phyloP scores from a whole-genome alignment of 164 flowering plant genomes.

The Amborella trichopoda region DNA sequence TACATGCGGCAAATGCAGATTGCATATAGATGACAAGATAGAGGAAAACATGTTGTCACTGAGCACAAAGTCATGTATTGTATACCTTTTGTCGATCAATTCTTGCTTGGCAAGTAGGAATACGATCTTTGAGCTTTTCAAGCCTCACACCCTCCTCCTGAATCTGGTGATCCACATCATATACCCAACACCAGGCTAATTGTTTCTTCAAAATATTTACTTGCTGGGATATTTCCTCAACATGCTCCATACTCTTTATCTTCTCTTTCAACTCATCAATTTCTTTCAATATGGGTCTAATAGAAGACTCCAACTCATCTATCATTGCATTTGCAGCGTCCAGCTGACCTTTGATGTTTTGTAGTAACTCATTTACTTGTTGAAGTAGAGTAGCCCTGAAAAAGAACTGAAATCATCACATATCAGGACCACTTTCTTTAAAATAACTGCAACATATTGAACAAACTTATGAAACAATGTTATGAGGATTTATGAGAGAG shows the following conservation, averaged over 20 bases:
- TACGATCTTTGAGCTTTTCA: conserved; percentile 54
- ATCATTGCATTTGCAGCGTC: conserved; percentile 38
- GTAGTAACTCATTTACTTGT: conserved; percentile 63
- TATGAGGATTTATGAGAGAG: too few relatives aligned
- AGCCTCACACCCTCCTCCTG: conserved; percentile 33
- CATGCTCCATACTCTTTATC: conserved; percentile 74
- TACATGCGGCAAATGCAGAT: too few relatives aligned
- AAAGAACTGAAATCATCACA: conserved; percentile 54
- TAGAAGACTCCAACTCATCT: conserved; percentile 44
- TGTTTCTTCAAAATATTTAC: conserved; percentile 51
- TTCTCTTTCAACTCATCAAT: conserved; percentile 57
- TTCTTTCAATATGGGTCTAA: conserved; percentile 58
- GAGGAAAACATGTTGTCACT: too few relatives aligned
- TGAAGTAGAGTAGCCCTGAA: conserved; percentile 96
- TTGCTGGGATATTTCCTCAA: conserved; percentile 72
- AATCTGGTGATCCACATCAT: conserved; percentile 50
- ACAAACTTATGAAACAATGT: too few relatives aligned
- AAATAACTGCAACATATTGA: too few relatives aligned
- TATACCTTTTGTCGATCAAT: conserved; percentile 50
- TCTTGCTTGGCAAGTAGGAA: conserved; percentile 65
- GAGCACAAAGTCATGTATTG: too few relatives aligned
- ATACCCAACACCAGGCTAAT: conserved; percentile 92
- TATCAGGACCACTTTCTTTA: too few relatives aligned
- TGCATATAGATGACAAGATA: too few relatives aligned
- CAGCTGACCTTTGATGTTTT: conserved; percentile 29